phyloP scores from a whole-genome alignment of 202 grass and related monocot genomes.

The Bolboschoenoplectus hybrid region DNA sequence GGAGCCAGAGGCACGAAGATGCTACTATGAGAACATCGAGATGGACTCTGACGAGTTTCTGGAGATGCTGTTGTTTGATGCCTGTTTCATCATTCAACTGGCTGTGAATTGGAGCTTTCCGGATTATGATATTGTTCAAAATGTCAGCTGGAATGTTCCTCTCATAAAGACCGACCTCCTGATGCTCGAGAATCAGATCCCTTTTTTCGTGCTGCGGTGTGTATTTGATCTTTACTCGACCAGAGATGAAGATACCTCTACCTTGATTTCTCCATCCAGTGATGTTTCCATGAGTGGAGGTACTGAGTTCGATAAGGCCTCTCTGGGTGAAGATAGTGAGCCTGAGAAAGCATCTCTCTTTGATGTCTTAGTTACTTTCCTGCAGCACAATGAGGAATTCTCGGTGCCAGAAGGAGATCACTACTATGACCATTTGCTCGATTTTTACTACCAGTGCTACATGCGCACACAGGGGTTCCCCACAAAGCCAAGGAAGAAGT shows the following conservation, averaged over 20 bases:
- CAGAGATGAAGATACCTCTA: neutral
- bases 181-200: conserved; percentile 41
- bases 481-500: neutral
- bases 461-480: conserved; percentile 6
- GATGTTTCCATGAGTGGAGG: neutral
- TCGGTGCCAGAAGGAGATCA: neutral
- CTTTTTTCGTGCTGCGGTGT: conserved; percentile 12
- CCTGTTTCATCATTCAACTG: conserved; percentile 53
- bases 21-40: conserved; percentile 48
- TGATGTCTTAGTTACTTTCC: conserved; percentile 12
- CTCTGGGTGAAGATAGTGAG: conserved; percentile 31
- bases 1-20: conserved; percentile 43
- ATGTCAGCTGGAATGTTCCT: conserved; percentile 35
- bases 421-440: conserved; percentile 24
- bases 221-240: conserved; percentile 16
- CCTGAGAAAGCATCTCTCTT: conserved; percentile 3
- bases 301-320: neutral
- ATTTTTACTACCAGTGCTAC: conserved; percentile 35
- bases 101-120: conserved; percentile 23
- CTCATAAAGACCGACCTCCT: conserved; percentile 30
- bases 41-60: conserved; percentile 38
- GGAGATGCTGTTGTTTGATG: conserved; percentile 63
- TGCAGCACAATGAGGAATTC: conserved; percentile 8
- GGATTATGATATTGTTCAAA: neutral
- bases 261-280: neutral